These are phyloP conservation scores for Pythium oligandrum DNA, from an alignment of 352 stramenopile species.

Conservation along the genomic window DNA sequence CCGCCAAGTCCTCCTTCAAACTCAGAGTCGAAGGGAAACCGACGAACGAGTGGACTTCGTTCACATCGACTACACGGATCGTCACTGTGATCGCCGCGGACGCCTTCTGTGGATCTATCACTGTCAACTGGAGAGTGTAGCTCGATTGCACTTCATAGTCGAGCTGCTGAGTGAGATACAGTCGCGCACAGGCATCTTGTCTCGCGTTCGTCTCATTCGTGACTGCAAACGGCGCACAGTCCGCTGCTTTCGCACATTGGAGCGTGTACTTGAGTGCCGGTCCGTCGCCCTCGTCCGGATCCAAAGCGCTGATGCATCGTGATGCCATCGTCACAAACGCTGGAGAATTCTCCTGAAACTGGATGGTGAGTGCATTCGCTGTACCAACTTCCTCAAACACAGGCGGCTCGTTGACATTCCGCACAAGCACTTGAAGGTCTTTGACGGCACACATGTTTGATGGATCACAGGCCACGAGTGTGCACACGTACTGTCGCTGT, in stretches of 20 bases:
- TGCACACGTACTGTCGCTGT: conserved; percentile 35
- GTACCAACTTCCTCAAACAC: conserved; percentile 25
- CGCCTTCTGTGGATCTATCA: conserved; percentile 24
- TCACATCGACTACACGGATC: conserved; percentile 45
- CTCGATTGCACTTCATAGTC: conserved; percentile 35
- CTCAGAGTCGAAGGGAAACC: conserved; percentile 19
- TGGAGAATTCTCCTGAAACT: conserved; percentile 24
- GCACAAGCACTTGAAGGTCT: conserved; percentile 37
- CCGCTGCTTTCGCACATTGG: conserved; percentile 19
- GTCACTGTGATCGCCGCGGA: conserved; percentile 16
- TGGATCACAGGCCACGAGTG: conserved; percentile 44
- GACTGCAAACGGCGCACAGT: conserved; percentile 36
- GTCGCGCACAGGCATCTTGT: conserved; percentile 27
- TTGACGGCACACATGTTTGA: conserved; percentile 36
- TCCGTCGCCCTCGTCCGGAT: conserved; percentile 40
- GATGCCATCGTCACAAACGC: conserved; percentile 5
- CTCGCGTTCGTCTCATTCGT: conserved; percentile 32
- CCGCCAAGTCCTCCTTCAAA: conserved; percentile 25
- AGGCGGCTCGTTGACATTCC: conserved; percentile 50
- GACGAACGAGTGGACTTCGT: conserved; percentile 39
- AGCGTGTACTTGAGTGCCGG: conserved; percentile 34
- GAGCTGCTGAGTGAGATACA: conserved; percentile 28
- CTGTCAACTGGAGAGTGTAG: conserved; percentile 35
- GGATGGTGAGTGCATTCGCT: conserved; percentile 24
- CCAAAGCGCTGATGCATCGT: conserved; percentile 33